Base-by-base conservation (phyloP, 306 rosid species). In the Malus sieversii region DNA sequence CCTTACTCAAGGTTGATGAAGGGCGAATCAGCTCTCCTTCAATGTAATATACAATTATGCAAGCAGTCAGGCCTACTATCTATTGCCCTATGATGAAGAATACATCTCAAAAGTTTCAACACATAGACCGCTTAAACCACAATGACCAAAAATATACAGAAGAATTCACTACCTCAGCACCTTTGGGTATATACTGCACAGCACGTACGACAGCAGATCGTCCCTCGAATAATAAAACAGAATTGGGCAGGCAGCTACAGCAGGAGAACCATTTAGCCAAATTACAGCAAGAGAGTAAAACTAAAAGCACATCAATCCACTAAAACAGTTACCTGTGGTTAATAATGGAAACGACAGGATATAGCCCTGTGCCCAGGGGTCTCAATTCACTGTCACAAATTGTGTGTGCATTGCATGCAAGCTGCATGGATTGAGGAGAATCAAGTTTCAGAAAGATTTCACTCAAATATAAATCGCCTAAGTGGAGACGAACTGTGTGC, bases 371-470 rank as follows among this genome's bases (percentile, higher is more conserved):
- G 52, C 98, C 98, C 77, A 86, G 66, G 63, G 97, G 98, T 82
- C 90, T 92, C 76, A 95, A 85, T 83, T 95, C 98, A 80, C 92
- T 79, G 77, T 95, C 98, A 81, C 91, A 95, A 77, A 95, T 89
- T 73, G 97, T 90, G 82, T 95, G 98, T 6, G 97, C 98, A 85
- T 95, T 95, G 82, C 98, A 92, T 3, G 97, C 96, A 81, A 95
- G 87, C 98, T 95, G 90, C 88, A 88, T 68, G 29, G 80, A 80
- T 82, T 46, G 45, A 55, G 52, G 78, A 77, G 79, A 72, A 82
- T 76, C 55, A 53, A 53, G 72, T 64, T 72, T 79, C 80, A 66
- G 64, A 81, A 51, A 58, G 78, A 52, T 62, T 68, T 80, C 33
- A 45, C 62, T 62, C 6, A 33, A 71, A 14, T 18, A 73, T 46